Conservation (phyloP, 768 basidiomycete genomes). For the Lactarius akahatsu region DNA sequence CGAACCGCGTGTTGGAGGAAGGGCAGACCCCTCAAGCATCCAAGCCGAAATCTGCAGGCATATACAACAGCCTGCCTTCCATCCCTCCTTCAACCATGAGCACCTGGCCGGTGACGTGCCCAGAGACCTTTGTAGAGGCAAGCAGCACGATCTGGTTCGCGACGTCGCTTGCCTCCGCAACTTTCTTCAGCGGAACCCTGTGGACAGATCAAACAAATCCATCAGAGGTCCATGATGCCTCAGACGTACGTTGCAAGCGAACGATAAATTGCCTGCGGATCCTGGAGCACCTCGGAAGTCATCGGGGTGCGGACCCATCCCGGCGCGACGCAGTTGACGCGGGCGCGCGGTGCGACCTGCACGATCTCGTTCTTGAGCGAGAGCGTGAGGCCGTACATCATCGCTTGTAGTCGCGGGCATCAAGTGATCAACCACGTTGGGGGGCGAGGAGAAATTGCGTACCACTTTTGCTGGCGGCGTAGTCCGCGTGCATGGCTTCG, state of each 20-base stretch:
- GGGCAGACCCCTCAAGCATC: not conserved
- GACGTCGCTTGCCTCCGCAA: conserved; percentile 60
- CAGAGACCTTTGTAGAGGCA: conserved; percentile 59
- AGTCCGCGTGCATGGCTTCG: conserved; percentile 68
- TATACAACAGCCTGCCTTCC: conserved; percentile 64
- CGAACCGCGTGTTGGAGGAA: no score
- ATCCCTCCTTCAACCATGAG: conserved; percentile 75
- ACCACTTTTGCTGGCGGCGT: conserved; percentile 72
- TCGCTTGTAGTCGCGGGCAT: conserved; percentile 38
- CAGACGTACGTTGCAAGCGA: conserved; percentile 64
- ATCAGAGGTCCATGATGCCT: not conserved
- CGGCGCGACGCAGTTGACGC: conserved; percentile 71
- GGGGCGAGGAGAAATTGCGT: conserved; percentile 22
- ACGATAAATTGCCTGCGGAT: conserved; percentile 53
- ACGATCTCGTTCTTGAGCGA: conserved; percentile 81
- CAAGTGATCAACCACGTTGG: no score
- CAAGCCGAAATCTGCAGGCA: conserved; percentile 37
- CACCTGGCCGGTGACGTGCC: conserved; percentile 69
- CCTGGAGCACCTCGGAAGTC: conserved; percentile 55
- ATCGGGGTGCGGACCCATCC: conserved; percentile 61
- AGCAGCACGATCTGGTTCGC: conserved; percentile 63
- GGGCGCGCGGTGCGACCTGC: conserved; percentile 63
- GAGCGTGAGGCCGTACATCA: conserved; percentile 71
- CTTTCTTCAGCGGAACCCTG: conserved; percentile 69
- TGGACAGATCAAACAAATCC: not conserved